phyloP scores from a whole-genome alignment of 306 rosid genomes.

The Prunus dulcis region DNA sequence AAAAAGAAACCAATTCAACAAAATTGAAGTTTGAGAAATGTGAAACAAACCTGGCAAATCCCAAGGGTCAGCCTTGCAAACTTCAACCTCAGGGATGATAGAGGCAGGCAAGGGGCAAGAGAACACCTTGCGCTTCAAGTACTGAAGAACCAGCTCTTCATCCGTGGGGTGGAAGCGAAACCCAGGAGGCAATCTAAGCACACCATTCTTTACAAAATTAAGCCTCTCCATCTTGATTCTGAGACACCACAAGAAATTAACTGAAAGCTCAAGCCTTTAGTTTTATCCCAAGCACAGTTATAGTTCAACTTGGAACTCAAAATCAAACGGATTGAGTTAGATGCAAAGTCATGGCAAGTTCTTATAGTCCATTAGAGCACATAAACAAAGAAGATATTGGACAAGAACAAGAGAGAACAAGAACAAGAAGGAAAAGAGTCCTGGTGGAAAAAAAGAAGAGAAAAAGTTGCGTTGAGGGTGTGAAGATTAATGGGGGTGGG shows the following conservation, averaged over 20 bases:
- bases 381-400: neutral
- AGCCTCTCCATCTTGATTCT: conserved; percentile 42
- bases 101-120: conserved; percentile 88
- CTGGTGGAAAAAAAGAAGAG: neutral
- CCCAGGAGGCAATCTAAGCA: conserved; percentile 83
- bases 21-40: neutral
- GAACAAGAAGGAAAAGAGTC: conserved; percentile 21
- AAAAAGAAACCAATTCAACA: neutral
- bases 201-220: conserved; percentile 74
- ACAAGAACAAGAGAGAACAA: conserved; percentile 16
- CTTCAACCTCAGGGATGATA: conserved; percentile 79
- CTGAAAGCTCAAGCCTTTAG: neutral
- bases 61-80: conserved; percentile 97
- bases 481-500: conserved; percentile 24
- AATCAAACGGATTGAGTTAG: conserved; percentile 7
- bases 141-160: conserved; percentile 82
- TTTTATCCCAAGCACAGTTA: too few relatives aligned
- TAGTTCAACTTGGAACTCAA: neutral
- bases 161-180: conserved; percentile 96
- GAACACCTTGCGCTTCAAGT: conserved; percentile 73
- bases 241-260: neutral
- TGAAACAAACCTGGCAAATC: conserved; percentile 79
- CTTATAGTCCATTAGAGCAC: conserved; percentile 28
- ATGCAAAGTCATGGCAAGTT: neutral
- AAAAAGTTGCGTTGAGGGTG: neutral